Conservation (phyloP, 2,329 filamentous ascomycete species). For the Hypomyces perniciosus region DNA sequence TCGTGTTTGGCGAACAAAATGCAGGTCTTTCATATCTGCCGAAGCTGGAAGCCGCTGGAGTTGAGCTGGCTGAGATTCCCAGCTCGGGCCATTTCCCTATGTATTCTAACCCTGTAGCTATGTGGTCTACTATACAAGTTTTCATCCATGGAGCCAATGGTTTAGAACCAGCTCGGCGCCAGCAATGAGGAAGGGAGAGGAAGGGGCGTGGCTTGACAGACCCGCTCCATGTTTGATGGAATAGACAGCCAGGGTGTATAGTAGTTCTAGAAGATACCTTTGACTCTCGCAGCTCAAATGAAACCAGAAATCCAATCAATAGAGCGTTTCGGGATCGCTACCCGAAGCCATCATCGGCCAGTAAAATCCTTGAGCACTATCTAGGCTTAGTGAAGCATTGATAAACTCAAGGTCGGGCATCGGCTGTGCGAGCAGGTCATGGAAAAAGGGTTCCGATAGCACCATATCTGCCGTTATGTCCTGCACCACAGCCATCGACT, state of each 20-base stretch:
- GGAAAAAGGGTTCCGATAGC: slow-evolving; percentile 29
- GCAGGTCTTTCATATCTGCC: slow-evolving; percentile 14
- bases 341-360: not conserved
- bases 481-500: not conserved
- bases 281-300: not conserved
- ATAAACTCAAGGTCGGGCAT: slow-evolving; percentile 30
- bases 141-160: not conserved
- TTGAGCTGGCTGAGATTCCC: slow-evolving; percentile 19
- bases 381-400: slow-evolving; percentile 14
- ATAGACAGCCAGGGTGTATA: not conserved
- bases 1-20: slow-evolving; percentile 18
- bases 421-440: slow-evolving; percentile 29
- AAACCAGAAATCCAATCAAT: not conserved
- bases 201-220: not conserved
- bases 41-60: slow-evolving; percentile 6
- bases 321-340: not conserved
- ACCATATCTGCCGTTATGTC: slow-evolving; percentile 29
- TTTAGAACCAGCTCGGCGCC: not conserved
- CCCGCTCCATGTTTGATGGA: not conserved
- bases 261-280: not conserved
- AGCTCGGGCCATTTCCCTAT: slow-evolving; percentile 21
- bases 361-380: not conserved
- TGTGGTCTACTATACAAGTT: slow-evolving; percentile 24
- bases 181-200: not conserved
- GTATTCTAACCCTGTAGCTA: slow-evolving; percentile 24